Evolutionary conservation across 805 yeast species (phyloP), one percentile per base, ranked within the genome.

Genomic region (Deakozyma indianensis): DNA sequence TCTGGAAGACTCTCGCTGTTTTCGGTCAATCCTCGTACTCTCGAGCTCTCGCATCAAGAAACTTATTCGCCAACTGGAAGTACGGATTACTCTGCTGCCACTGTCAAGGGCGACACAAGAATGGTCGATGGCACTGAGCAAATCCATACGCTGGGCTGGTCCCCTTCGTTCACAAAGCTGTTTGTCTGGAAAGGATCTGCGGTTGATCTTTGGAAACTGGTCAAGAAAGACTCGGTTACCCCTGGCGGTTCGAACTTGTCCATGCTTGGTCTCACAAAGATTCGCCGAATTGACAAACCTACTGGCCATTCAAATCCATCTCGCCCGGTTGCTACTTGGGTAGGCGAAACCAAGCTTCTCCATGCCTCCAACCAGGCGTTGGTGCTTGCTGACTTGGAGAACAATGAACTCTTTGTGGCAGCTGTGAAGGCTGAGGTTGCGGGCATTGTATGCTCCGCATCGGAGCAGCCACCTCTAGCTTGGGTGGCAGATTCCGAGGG

Each of bases 261-360:
- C 18, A 9, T 20, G 5, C 38, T 32, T 32, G 9, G 20, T 5
- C 18, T 32, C 5, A 9, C 18, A 5, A 7, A n/a, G 4, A 7
- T 32, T 7, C 38, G 38, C 18, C 38, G 38, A 14, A 32, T 32
- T 32, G 38, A 32, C 38, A 32, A 32, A n/a, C 38, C 38, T 7
- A 11, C 38, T 5, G 38, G 38, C 38, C 38, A 32, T 32, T 9
- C 11, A 32, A 32, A 32, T 20, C 38, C 38, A 7, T 4, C 11
- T 20, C 9, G 16, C 18, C 38, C 38, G 16, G 18, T 32, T n/a
- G 38, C 38, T 9, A 4, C 18, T 5, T 32, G 38, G 38, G 38
- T 32, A 5, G 38, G 38, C 18, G 38, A 32, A n/a, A 9, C 38
- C 9, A 32, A 32, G 18, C 38, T 32, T 5, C 38, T 32, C 18